Evolutionary conservation across 768 basidiomycete genomes (phyloP), one percentile per base, ranked within the genome.

Genomic region (Mycena albidolilacea): DNA sequence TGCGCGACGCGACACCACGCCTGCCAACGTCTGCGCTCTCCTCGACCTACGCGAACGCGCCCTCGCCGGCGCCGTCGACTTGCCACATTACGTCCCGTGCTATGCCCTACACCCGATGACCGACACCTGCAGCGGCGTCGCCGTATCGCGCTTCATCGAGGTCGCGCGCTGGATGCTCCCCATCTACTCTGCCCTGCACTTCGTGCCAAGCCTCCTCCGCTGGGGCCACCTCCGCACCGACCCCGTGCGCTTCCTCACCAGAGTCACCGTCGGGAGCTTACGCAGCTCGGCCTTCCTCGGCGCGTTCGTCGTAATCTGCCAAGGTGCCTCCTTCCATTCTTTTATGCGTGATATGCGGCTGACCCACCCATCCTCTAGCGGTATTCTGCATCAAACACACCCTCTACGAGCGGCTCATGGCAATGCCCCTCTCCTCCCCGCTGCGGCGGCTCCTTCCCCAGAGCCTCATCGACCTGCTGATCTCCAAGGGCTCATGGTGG

Each of bases 231-330:
- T 97, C 80, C 78, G 87, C 61, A 84, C 88, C 48, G 89, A 92
- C 76, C 96, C 97, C 0, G 80, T 86, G n/a, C 84, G 83, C 57
- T 92, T 97, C 83, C 81, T 96, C 2, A 78, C 90, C 10, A 89
- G 86, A 69, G 91, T 94, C 0, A 84, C 87, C 0, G 81, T 89
- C 79, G 96, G 96, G 8, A 96, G 95, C 30, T 81, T 90, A 75
- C 86, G 97, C 54, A 96, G 95, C 78, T 95, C 93, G 1, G 91
- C 95, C 0, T 99, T 99, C 84, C 82, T 99, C 35, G 95, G 94
- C 3, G 84, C 89, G 17, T 97, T 97, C 74, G 91, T 98, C 39
- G 82, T 91, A 14, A 89, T 95, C 60, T 97, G 92, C 78, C 96
- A 98, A 82, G 80, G 95, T 95, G 69, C 60, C 90, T 80, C 60